Base-by-base conservation (phyloP, 208 protist genomes). In the Endotrypanum monterogeii region DNA sequence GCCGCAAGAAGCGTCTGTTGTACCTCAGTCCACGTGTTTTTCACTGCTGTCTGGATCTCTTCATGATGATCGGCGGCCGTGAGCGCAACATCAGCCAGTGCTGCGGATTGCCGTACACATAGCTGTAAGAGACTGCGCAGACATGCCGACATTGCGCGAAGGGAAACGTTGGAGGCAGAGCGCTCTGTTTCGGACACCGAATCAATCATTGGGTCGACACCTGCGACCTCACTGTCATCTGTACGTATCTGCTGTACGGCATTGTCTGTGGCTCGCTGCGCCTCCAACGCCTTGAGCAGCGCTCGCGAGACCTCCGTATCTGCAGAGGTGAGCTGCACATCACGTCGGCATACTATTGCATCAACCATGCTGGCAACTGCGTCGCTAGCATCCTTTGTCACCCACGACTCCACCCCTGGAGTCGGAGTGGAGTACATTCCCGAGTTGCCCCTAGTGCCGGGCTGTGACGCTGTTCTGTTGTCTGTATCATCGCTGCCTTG, bases 1-100 rank as follows among this genome's bases (percentile, higher is more conserved):
- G 76, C 76, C 2, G 35, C 56, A 14, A 81, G 48, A 41, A 81
- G 71, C 35, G 71, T 67, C 50, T 56, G 44, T 57, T 81, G 76
- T 66, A 76, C 76, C 32, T 54, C 76, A 28, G 76, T 81, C 76
- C 76, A 81, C 32, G 76, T 73, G 44, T 72, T 54, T n/a, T 67
- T 81, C 52, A 81, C 76, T 8, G 55, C 66, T 32, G 41, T n/a
- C 76, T 81, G 76, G 71, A 76, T 46, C 56, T 72, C 71, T 52
- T 63, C 65, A 20, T 81, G 71, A 56, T 81, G 63, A 20, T 71
- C 56, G 4, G 66, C 76, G 1, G 76, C 66, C 54, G 62, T 69
- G 67, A 73, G 65, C 11, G 76, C 76, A 46, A 81, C 58, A 18
- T 69, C 76, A 23, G 70, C 76, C 30, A 81, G 54, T 3, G 69